phyloP scores from a whole-genome alignment of 345 rosid genomes.

The Linum trigynum region DNA sequence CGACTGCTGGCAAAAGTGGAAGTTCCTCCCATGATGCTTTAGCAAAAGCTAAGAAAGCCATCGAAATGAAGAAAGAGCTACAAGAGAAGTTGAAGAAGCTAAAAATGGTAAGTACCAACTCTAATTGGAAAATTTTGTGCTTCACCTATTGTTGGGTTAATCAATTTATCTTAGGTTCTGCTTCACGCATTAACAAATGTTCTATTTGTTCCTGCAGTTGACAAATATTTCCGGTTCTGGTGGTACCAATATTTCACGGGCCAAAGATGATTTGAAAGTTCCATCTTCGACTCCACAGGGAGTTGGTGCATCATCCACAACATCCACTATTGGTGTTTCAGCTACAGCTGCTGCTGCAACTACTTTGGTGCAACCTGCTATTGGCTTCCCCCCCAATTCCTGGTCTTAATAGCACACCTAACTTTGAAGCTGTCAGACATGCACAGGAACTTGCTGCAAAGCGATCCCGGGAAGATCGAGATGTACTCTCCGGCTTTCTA shows the following conservation, averaged over 20 bases:
- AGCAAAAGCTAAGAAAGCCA: conserved; percentile 80
- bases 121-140: too few species aligned
- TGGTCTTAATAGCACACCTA: conserved; percentile 35
- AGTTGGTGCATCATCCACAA: conserved; percentile 17
- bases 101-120: too few species aligned
- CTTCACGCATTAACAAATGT: conserved; percentile 8
- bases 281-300: conserved; percentile 16
- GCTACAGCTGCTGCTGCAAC: conserved; percentile 24
- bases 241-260: conserved; percentile 19
- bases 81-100: too few species aligned
- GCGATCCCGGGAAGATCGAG: too few species aligned
- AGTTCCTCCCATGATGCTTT: conserved; percentile 73
- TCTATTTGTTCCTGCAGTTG: conserved; percentile 34
- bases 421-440: conserved; percentile 77
- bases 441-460: conserved; percentile 84
- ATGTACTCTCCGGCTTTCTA: too few species aligned
- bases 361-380: conserved; percentile 27
- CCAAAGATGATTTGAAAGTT: conserved; percentile 17
- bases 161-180: background rate
- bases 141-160: too few species aligned
- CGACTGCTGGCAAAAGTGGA: conserved; percentile 67
- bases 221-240: conserved; percentile 34
- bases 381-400: conserved; percentile 25
- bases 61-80: conserved; percentile 63
- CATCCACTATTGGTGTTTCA: conserved; percentile 20